phyloP scores from a whole-genome alignment of 768 basidiomycete species.

The Galerina marginata region DNA sequence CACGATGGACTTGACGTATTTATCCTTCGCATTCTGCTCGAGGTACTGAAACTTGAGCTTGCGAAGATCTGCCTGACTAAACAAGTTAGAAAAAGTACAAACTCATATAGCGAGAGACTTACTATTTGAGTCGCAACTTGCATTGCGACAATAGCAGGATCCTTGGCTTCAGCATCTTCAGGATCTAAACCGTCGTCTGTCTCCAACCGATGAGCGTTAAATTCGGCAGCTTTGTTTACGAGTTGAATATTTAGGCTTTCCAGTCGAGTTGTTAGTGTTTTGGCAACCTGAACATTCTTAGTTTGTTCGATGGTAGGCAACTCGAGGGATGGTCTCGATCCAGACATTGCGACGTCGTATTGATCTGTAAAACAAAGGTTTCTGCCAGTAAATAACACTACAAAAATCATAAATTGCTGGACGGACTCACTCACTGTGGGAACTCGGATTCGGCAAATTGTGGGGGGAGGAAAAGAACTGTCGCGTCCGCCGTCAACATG shows the following conservation, averaged over 20 bases:
- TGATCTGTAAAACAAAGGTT: neutral
- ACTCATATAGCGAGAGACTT: constrained; percentile 26
- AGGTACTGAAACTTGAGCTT: constrained; percentile 90
- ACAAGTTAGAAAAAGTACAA: neutral
- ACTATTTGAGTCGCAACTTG: constrained; percentile 69
- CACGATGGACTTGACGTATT: constrained; percentile 86
- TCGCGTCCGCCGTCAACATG: neutral
- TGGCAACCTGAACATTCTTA: constrained; percentile 38
- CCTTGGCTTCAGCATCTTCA: constrained; percentile 46
- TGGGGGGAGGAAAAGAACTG: too few species aligned
- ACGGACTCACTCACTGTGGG: too few species aligned
- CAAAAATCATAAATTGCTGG: too few species aligned
- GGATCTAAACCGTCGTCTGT: constrained; percentile 31
- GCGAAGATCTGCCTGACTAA: constrained; percentile 60
- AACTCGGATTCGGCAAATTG: too few species aligned
- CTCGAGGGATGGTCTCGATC: constrained; percentile 27
- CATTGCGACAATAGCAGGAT: constrained; percentile 60
- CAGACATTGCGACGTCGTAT: constrained; percentile 9
- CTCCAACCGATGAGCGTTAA: constrained; percentile 41
- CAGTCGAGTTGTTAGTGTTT: constrained; percentile 36
- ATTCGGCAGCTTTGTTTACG: constrained; percentile 39
- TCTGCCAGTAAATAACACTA: neutral
- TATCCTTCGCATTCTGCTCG: constrained; percentile 90
- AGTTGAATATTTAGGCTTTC: constrained; percentile 45
- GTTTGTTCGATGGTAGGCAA: constrained; percentile 35